Evolutionary conservation across 768 basidiomycete genomes (phyloP), one percentile per base, ranked within the genome.

Genomic region (Suillus sp.): DNA sequence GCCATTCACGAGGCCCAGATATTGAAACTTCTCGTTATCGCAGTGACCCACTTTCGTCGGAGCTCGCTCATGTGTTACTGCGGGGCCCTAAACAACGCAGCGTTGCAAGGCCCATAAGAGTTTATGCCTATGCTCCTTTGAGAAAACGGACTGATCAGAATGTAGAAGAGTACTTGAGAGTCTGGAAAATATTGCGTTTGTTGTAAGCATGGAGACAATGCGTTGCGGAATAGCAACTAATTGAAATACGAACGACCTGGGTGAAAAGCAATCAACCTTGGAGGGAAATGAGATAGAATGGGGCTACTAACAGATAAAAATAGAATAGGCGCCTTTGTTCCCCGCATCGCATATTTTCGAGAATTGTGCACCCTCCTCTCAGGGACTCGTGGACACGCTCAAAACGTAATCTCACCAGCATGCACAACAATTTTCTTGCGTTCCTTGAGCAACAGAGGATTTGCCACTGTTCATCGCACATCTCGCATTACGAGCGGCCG

Each of bases 141-240:
- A 61, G 37, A 67, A 69, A 18, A 85, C 74, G 20, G 80, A 83
- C 62, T 79, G 78, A 61, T 80, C 74, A 0, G 79, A 74, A 47
- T 78, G 70, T 13, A 86, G 72, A 7, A 83, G 82, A 1, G 80
- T 81, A 45, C 67, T 69, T 2, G 76, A 71, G 67, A 84, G 79
- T 2, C 84, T 83, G 64, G 81, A 73, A 59, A 34, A 79, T 35
- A 77, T 70, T 66, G 77, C 5, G 64, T 70, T 70, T 47, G n/a
- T 57, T 53, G 7, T 30, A 53, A 40, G 7, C 58, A 9, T 13
- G 20, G 20, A 42, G 48, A 22, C 11, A n/a, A n/a, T 22, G 51
- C n/a, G 25, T 2, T n/a, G 35, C 38, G 32, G 53, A 25, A 22
- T 20, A 13, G 58, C 30, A 18, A 67, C 72, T 55, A 67, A 81